A percentile compares a stretch with the other conserved stretches of the same genome.
phyloP scores from a whole-genome alignment of 2,329 filamentous ascomycete species.

The Cladosporium sp. region DNA sequence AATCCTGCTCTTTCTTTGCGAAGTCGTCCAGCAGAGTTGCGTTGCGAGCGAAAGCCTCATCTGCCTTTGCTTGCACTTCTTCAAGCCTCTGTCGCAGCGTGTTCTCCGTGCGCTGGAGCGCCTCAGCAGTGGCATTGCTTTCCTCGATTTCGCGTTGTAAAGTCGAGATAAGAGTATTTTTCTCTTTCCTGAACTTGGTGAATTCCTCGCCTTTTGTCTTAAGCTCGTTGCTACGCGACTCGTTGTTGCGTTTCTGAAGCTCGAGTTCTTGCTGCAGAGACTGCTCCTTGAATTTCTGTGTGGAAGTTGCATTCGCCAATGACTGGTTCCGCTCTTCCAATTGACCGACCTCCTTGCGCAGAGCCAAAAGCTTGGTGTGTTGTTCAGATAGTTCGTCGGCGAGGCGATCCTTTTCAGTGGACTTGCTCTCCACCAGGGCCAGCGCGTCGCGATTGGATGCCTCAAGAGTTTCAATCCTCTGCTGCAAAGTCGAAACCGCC shows the following conservation, averaged over 20 bases:
- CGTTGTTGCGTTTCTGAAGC: conserved; percentile 79
- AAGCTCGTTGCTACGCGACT: conserved; percentile 88
- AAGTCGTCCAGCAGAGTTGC: conserved; percentile 82
- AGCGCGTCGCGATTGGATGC: conserved; percentile 88
- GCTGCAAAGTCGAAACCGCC: conserved; percentile 70
- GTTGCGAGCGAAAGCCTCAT: conserved; percentile 75
- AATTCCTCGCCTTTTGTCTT: conserved; percentile 86
- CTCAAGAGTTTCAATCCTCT: conserved; percentile 82
- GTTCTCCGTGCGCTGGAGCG: conserved; percentile 73
- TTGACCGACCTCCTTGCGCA: conserved; percentile 75
- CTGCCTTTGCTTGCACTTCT: conserved; percentile 78
- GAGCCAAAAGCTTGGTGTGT: conserved; percentile 79
- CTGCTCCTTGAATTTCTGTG: conserved; percentile 85
- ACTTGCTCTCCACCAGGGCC: conserved; percentile 84
- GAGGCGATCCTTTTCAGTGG: conserved; percentile 77
- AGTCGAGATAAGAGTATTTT: conserved; percentile 81
- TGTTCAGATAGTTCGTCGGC: conserved; percentile 82
- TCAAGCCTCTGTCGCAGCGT: conserved; percentile 76
- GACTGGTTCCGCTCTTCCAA: conserved; percentile 81
- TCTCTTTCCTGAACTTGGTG: conserved; percentile 89
- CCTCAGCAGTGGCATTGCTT: conserved; percentile 69
- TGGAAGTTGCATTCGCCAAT: conserved; percentile 73
- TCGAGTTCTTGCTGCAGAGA: conserved; percentile 87
- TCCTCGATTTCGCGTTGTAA: conserved; percentile 88
- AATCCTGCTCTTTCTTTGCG: conserved; percentile 77